A percentile compares a stretch with the other conserved stretches of the same genome.
phyloP scores from a whole-genome alignment of 106 monocot genomes.

The Dendrobium huoshanense region DNA sequence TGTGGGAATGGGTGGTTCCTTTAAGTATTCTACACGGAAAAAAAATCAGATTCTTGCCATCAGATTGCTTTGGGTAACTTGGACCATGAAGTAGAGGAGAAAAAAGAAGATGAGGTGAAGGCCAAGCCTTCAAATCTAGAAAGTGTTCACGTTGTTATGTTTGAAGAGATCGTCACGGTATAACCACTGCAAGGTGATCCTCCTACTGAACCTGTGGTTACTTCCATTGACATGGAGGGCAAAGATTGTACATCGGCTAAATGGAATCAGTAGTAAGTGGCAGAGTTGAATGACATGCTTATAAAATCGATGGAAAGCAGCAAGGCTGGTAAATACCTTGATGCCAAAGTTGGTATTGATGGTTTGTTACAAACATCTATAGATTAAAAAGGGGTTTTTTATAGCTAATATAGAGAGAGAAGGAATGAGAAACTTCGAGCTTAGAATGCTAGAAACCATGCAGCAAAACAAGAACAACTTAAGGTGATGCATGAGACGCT shows the following conservation, averaged over 20 bases:
- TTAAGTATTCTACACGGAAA: slow-evolving; percentile 22
- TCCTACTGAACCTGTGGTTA: slow-evolving; percentile 15
- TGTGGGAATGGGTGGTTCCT: slow-evolving; percentile 69
- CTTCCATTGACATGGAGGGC: slow-evolving; percentile 25
- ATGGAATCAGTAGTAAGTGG: slow-evolving; percentile 83
- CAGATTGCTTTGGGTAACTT: slow-evolving; percentile 14
- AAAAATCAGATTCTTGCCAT: slow-evolving; percentile 16
- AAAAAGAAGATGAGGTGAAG: slow-evolving; percentile 21
- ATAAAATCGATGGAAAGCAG: slow-evolving; percentile 72
- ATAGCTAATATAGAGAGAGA: slow-evolving; percentile 58
- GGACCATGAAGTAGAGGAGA: slow-evolving; percentile 24
- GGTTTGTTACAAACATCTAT: slow-evolving; percentile 12
- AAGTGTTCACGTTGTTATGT: slow-evolving; percentile 1
- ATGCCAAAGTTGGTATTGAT: background rate
- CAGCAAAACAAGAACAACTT: slow-evolving; percentile 41
- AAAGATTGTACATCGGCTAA: slow-evolving; percentile 47
- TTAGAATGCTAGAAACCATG: slow-evolving; percentile 39
- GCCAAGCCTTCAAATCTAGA: slow-evolving; percentile 19
- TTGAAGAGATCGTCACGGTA: slow-evolving; percentile 25
- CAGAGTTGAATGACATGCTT: slow-evolving; percentile 79
- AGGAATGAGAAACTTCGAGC: slow-evolving; percentile 53
- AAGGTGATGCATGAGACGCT: slow-evolving; percentile 42
- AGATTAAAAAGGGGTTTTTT: slow-evolving; percentile 47
- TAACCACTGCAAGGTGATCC: slow-evolving; percentile 9
- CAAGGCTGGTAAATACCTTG: slow-evolving; percentile 39